phyloP scores from a whole-genome alignment of 225 moss, liverwort and hornwort genomes.

The Bryoerythrophyllum caledonicum region DNA sequence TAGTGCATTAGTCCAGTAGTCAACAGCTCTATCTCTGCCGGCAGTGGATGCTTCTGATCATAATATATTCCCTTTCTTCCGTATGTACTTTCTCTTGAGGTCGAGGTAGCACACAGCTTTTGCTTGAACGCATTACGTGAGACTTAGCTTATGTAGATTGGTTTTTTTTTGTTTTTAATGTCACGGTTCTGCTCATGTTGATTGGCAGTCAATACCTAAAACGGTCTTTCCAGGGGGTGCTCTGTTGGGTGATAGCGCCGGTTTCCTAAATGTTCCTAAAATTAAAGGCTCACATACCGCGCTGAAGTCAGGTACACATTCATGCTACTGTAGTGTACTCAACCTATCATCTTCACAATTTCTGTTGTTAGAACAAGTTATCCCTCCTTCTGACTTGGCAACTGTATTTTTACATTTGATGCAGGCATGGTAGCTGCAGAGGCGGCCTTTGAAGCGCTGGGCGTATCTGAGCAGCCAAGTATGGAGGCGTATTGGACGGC shows the following conservation, averaged over 20 bases:
- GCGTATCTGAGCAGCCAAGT: constrained; percentile 41
- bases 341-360: neutral
- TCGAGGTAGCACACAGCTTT: neutral
- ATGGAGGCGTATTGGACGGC: constrained; percentile 74
- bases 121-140: neutral
- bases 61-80: neutral
- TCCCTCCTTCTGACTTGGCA: constrained; percentile 2
- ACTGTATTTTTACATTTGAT: constrained; percentile 1
- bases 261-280: constrained; percentile 74
- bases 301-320: constrained; percentile 63
- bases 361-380: neutral
- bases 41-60: neutral
- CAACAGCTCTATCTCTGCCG: neutral
- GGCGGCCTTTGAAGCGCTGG: constrained; percentile 62
- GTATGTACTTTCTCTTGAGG: neutral
- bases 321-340: neutral
- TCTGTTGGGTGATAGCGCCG: constrained; percentile 69
- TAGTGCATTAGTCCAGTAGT: neutral
- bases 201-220: constrained; percentile 73
- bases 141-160: neutral
- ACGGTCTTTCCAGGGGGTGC: constrained; percentile 75
- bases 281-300: constrained; percentile 77
- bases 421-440: constrained; percentile 85
- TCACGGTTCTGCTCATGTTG: neutral
- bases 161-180: neutral